Conservation (phyloP, 208 protist genomes). For the Novymonas esmeraldas region DNA sequence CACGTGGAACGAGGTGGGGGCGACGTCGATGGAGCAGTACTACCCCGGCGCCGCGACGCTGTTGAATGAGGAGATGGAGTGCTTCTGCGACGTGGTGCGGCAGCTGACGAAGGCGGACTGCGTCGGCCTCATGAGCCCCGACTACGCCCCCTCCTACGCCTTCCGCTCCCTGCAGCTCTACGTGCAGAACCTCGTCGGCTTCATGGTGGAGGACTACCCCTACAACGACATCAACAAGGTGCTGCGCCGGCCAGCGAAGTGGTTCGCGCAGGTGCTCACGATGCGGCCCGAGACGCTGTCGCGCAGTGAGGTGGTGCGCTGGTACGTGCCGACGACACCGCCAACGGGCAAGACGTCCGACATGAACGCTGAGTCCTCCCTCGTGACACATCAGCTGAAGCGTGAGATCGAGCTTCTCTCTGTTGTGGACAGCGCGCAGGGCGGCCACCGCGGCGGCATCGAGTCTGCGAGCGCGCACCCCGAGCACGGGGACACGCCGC, state of each 20-base stretch:
- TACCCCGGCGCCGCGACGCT: slow-evolving; percentile 75
- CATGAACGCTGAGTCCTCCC: slow-evolving; percentile 19
- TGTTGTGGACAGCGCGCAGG: slow-evolving; percentile 30
- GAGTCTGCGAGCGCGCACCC: slow-evolving; percentile 25
- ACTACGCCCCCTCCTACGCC: slow-evolving; percentile 66
- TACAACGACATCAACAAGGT: slow-evolving; percentile 90
- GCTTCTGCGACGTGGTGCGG: slow-evolving; percentile 57
- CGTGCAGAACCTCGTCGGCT: slow-evolving; percentile 85
- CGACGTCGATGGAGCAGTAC: slow-evolving; percentile 84
- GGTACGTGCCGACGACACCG: slow-evolving; percentile 30
- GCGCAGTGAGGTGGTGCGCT: slow-evolving; percentile 40
- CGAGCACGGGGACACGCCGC: slow-evolving; percentile 10
- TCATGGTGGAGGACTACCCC: slow-evolving; percentile 81
- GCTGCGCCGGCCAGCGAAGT: slow-evolving; percentile 71
- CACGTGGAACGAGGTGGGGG: slow-evolving; percentile 76
- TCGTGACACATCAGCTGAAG: slow-evolving; percentile 33
- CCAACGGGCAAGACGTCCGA: slow-evolving; percentile 16
- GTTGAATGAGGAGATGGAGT: slow-evolving; percentile 77
- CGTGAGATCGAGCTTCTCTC: slow-evolving; percentile 45
- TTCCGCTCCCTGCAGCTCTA: slow-evolving; percentile 77
- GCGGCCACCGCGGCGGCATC: slow-evolving; percentile 29
- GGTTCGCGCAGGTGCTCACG: slow-evolving; percentile 79
- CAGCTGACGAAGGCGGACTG: slow-evolving; percentile 65
- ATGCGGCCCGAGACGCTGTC: slow-evolving; percentile 79
- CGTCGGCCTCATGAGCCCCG: slow-evolving; percentile 57